phyloP scores from a whole-genome alignment of 2,329 filamentous ascomycete species.

The Rhytidhysteron rufulum region DNA sequence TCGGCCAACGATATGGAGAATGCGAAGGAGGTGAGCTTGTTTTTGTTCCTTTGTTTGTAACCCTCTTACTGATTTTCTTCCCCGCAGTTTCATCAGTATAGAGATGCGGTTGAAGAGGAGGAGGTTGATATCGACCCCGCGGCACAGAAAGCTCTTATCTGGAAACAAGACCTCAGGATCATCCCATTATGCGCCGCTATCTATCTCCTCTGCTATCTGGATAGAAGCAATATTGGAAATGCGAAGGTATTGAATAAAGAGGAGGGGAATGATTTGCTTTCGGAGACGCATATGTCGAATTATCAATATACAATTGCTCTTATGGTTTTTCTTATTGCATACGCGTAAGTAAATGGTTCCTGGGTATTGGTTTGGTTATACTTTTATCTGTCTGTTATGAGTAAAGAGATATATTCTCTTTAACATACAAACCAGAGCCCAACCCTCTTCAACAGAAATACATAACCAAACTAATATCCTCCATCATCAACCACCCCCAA shows the following conservation, averaged over 20 bases:
- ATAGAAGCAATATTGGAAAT: constrained; percentile 38
- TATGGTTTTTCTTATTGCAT: constrained; percentile 14
- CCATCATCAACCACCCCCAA: background rate
- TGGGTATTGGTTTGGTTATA: background rate
- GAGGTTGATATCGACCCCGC: too few species aligned
- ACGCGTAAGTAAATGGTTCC: constrained; percentile 6
- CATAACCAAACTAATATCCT: too few species aligned
- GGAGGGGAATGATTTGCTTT: constrained; percentile 58
- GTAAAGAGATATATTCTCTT: too few species aligned
- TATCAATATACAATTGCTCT: constrained; percentile 44
- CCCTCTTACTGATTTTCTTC: too few species aligned
- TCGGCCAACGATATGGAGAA: too few species aligned
- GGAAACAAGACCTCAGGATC: constrained; percentile 54
- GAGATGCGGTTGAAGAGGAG: too few species aligned
- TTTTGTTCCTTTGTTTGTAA: too few species aligned
- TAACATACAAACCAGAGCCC: too few species aligned
- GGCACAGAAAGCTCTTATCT: background rate
- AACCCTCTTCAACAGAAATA: too few species aligned
- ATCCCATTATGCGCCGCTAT: constrained; percentile 60
- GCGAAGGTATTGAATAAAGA: constrained; percentile 60
- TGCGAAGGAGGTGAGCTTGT: too few species aligned
- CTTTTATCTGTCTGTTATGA: background rate
- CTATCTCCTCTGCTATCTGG: constrained; percentile 56
- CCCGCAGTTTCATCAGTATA: too few species aligned
- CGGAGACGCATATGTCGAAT: constrained; percentile 58